phyloP scores from a whole-genome alignment of 2,329 filamentous ascomycete genomes.

The Colletotrichum sp. region DNA sequence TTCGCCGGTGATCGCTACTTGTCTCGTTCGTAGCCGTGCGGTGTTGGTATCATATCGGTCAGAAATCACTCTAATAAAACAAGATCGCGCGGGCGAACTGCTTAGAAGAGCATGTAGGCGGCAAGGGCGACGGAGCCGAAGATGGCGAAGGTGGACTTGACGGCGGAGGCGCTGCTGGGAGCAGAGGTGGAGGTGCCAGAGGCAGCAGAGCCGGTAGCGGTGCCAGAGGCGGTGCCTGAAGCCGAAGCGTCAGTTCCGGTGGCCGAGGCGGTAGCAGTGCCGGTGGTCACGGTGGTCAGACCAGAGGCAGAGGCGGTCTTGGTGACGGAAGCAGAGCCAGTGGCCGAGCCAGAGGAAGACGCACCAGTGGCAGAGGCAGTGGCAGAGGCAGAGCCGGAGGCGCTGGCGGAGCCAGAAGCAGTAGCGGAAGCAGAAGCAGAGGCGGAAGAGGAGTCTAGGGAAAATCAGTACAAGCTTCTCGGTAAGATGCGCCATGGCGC shows the following conservation, averaged over 20 bases:
- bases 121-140: slow-evolving; percentile 17
- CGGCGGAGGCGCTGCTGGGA: slow-evolving; percentile 8
- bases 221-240: slow-evolving; percentile 6
- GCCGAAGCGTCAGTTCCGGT: slow-evolving; percentile 1
- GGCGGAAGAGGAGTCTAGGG: not conserved
- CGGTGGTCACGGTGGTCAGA: slow-evolving; percentile 14
- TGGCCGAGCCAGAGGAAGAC: slow-evolving; percentile 2
- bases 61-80: slow-evolving; percentile 11
- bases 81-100: not conserved
- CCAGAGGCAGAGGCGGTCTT: slow-evolving; percentile 5
- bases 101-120: slow-evolving; percentile 22
- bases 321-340: slow-evolving; percentile 3
- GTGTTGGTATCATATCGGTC: slow-evolving; percentile 20
- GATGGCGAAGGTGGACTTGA: slow-evolving; percentile 21
- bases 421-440: not conserved
- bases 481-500: not conserved
- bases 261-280: slow-evolving; percentile 3
- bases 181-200: not conserved
- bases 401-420: not conserved
- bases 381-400: not conserved
- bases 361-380: slow-evolving; percentile 6
- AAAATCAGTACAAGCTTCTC: not conserved
- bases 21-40: slow-evolving; percentile 8
- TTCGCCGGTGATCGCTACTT: not conserved
- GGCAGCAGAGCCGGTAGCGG: slow-evolving; percentile 13